Conservation (phyloP, 768 basidiomycete species). For the Saitozyma sp. region DNA sequence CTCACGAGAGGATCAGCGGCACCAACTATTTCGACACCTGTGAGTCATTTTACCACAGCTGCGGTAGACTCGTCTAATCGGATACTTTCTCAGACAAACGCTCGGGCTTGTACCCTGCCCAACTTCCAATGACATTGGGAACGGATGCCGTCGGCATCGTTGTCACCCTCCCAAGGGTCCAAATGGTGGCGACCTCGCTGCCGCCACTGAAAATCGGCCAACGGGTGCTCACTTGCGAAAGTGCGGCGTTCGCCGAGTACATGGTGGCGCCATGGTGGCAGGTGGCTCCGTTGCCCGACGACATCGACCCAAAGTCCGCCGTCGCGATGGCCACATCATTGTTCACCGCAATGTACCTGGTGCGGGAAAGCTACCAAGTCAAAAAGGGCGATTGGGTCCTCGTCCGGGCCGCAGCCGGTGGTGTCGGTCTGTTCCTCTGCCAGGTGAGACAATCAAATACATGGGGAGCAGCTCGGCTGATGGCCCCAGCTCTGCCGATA, state of each 20-base stretch:
- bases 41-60: slow-evolving; percentile 10
- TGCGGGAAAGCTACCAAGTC: slow-evolving; percentile 81
- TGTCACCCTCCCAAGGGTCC: slow-evolving; percentile 70
- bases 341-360: slow-evolving; percentile 70
- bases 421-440: slow-evolving; percentile 61
- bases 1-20: slow-evolving; percentile 24
- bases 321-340: slow-evolving; percentile 73
- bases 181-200: slow-evolving; percentile 63
- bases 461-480: not conserved
- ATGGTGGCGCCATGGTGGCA: slow-evolving; percentile 65
- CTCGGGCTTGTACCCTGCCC: slow-evolving; percentile 56
- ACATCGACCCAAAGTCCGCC: slow-evolving; percentile 60
- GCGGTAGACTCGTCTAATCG: not conserved
- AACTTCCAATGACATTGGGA: slow-evolving; percentile 61
- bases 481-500: slow-evolving; percentile 59
- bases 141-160: slow-evolving; percentile 77
- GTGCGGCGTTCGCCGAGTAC: slow-evolving; percentile 66
- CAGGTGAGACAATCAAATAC: slow-evolving; percentile 44
- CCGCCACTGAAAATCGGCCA: slow-evolving; percentile 68
- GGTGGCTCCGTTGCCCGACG: slow-evolving; percentile 67
- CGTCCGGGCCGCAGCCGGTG: slow-evolving; percentile 89
- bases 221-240: slow-evolving; percentile 60
- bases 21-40: slow-evolving; percentile 71
- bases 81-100: slow-evolving; percentile 64
- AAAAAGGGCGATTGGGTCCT: slow-evolving; percentile 71